Evolutionary conservation across 352 stramenopile species (phyloP), one percentile per base, ranked within the genome.

Genomic region (Pythium sukuiense): DNA sequence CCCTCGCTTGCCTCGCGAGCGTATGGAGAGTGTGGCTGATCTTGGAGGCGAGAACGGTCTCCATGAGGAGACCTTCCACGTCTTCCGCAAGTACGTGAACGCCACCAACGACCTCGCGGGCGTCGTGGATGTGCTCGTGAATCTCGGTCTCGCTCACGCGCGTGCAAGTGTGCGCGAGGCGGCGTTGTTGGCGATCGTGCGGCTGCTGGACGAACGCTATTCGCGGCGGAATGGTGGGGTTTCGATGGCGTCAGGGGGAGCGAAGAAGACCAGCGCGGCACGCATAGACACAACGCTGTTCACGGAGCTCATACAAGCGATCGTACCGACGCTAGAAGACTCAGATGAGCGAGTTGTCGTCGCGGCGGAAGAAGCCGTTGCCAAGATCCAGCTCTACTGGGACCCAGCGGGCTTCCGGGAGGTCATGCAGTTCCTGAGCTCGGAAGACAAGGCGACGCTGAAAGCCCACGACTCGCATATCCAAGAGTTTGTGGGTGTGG

Each of bases 341-440:
- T 13, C 57, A 5, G 72, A 81, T 24, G 80, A 92, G 39, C 65
- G 68, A 30, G 76, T 89, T 2, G 79, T 93, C 2, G 79, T 93
- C 6, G 77, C 80, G 11, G 76, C 80, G 0, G 83, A 93, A 59
- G 83, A 90, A 71, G 61, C 70, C 6, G 71, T 92, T 27, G 83
- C 75, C 13, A 91, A 89, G 65, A 70, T 92, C 5, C 71, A 90
- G 57, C 50, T 81, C 39, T 81, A 86, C 48, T 91, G 81, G 77
- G 79, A 73, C 0, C 60, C 59, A 32, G 11, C 16, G 4, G 48
- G 60, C 0, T 83, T 88, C 29, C 70, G 63, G 13, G 72, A 88
- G 1, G 67, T 81, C 24, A 80, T 78, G 73, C 58, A 76, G 59
- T 86, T 80, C 57, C 62, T 93, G n/a, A 90, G 80, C 53, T 70